phyloP scores from a whole-genome alignment of 2,329 filamentous ascomycete species.

The Nemania sp. region DNA sequence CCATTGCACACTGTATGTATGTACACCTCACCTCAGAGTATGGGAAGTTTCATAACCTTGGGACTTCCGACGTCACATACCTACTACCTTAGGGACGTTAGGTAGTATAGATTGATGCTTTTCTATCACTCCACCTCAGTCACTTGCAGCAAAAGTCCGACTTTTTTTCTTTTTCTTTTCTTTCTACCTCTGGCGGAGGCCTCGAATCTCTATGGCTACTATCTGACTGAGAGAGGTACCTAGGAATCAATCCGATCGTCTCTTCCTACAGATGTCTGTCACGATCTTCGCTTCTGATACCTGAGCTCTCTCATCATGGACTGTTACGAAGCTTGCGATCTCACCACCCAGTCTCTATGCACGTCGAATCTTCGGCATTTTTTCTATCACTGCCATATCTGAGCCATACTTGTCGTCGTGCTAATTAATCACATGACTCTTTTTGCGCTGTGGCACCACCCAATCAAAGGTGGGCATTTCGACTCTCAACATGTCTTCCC shows the following conservation, averaged over 20 bases:
- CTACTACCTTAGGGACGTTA: too few species aligned
- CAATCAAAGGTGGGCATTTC: conserved; percentile 32
- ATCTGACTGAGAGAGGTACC: too few species aligned
- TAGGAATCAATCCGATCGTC: background rate
- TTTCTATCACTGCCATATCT: conserved; percentile 3
- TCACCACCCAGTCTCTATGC: conserved; percentile 16
- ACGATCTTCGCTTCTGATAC: background rate
- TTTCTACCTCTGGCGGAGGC: background rate
- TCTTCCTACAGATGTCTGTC: background rate
- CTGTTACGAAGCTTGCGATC: conserved; percentile 12
- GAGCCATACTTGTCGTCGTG: conserved; percentile 9
- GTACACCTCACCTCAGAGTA: too few species aligned
- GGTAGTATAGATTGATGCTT: too few species aligned
- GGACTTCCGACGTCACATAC: too few species aligned
- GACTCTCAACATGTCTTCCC: conserved; percentile 48
- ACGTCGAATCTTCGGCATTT: conserved; percentile 21
- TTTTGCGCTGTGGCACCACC: conserved; percentile 3
- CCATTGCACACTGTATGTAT: too few species aligned
- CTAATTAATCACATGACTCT: conserved; percentile 23
- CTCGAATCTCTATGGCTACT: too few species aligned
- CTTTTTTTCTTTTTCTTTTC: background rate
- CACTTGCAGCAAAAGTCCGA: background rate
- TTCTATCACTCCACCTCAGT: too few species aligned
- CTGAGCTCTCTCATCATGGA: conserved; percentile 17
- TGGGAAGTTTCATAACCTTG: too few species aligned